phyloP scores from a whole-genome alignment of 129 eudicot species.

The Saposhnikovia divaricata region DNA sequence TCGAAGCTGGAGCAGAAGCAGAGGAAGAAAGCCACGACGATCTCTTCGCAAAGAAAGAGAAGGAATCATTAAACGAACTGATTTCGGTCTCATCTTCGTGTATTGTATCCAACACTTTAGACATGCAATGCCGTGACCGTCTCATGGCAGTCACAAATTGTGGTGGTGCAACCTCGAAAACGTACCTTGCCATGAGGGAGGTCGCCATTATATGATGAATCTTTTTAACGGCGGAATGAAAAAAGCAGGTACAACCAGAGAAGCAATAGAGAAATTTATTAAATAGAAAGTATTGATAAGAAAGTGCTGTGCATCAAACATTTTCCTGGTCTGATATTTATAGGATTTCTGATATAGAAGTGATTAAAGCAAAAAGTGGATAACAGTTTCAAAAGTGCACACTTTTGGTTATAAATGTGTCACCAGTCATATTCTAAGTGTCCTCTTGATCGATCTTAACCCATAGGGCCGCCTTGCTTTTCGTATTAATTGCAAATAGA shows the following conservation, averaged over 20 bases:
- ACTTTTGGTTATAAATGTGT: not conserved
- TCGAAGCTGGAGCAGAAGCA: not conserved
- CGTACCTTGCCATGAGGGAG: not conserved
- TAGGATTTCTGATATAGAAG: not conserved
- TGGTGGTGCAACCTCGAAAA: not conserved
- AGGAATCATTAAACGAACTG: not conserved
- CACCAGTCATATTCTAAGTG: not conserved
- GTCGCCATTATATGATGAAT: not conserved
- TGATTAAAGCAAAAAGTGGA: not conserved
- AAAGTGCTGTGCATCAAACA: too few species aligned
- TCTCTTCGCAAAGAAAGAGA: not conserved
- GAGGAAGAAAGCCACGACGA: not conserved
- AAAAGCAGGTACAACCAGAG: too few species aligned
- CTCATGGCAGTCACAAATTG: not conserved
- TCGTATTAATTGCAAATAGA: not conserved
- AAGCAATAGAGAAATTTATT: too few species aligned
- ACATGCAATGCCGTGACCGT: not conserved
- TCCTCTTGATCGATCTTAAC: not conserved
- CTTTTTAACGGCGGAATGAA: too few species aligned
- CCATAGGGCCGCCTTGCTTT: not conserved
- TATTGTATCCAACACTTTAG: not conserved
- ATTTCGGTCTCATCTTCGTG: not conserved
- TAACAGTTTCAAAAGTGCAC: not conserved
- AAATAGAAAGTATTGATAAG: too few species aligned
- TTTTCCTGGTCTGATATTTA: too few species aligned